Conservation (phyloP, 257 asterid genomes). For the Salvia hispanica region DNA sequence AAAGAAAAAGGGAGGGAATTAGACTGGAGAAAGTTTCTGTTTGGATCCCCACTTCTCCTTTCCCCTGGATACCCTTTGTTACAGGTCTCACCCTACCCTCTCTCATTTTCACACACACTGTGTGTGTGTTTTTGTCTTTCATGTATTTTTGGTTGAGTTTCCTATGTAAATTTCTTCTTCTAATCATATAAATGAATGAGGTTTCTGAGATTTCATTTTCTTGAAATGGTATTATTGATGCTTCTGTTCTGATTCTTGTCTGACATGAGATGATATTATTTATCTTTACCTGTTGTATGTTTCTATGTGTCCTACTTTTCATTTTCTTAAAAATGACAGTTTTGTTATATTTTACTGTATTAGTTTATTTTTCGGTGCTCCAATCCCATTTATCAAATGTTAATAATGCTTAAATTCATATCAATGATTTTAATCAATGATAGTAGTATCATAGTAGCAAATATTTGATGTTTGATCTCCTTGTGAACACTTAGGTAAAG, state of each 20-base stretch:
- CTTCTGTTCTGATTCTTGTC: conserved; percentile 21
- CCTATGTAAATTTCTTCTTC: background rate
- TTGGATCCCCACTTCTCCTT: conserved; percentile 39
- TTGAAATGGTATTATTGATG: conserved; percentile 18
- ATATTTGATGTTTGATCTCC: background rate
- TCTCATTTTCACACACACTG: background rate
- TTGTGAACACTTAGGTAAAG: conserved; percentile 5
- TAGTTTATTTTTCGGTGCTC: background rate
- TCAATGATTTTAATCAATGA: background rate
- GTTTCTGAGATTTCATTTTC: background rate
- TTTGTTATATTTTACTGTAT: too few relatives aligned
- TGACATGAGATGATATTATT: conserved; percentile 16
- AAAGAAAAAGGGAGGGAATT: background rate
- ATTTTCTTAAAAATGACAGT: conserved; percentile 31
- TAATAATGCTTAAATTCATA: background rate
- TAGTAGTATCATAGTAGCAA: background rate
- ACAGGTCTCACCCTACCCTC: conserved; percentile 29
- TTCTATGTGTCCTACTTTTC: conserved; percentile 1
- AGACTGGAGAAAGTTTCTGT: conserved; percentile 19
- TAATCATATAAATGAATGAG: background rate
- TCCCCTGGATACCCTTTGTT: conserved; percentile 18
- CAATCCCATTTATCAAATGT: conserved; percentile 5
- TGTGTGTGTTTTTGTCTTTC: background rate
- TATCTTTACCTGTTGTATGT: conserved; percentile 18
- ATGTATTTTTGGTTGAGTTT: conserved; percentile 8